phyloP scores from a whole-genome alignment of 139 green algal species.

The Tetraselmis striata region DNA sequence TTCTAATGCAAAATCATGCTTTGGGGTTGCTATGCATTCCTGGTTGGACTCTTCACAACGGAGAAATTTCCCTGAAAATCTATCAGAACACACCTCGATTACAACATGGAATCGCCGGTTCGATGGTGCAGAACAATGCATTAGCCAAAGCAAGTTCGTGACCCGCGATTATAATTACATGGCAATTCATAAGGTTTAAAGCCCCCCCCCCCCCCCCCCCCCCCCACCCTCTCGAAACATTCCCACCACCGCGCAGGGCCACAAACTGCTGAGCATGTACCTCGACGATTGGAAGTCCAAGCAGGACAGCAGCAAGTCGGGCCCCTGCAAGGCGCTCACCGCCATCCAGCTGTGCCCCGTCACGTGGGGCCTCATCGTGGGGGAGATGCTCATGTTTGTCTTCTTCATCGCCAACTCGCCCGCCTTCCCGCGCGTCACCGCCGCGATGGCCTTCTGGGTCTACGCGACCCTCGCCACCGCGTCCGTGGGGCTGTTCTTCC shows the following conservation, averaged over 20 bases:
- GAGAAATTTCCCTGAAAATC: too few relatives aligned
- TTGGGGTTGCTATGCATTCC: too few relatives aligned
- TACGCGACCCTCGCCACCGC: conserved; percentile 32
- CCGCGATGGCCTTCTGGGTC: conserved; percentile 12
- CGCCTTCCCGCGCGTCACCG: conserved; percentile 2
- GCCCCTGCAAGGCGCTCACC: conserved; percentile 27
- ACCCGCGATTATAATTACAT: too few relatives aligned
- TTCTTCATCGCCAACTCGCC: conserved; percentile 10
- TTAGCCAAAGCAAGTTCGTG: too few relatives aligned
- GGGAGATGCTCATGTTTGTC: conserved; percentile 54
- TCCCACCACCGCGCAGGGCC: conserved; percentile 80
- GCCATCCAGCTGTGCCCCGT: conserved; percentile 69
- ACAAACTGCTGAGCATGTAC: conserved; percentile 40
- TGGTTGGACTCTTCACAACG: too few relatives aligned
- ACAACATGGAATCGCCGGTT: too few relatives aligned
- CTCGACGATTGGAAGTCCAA: conserved; percentile 38
- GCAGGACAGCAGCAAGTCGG: conserved; percentile 10
- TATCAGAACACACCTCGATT: too few relatives aligned
- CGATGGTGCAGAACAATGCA: too few relatives aligned
- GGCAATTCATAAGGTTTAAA: too few relatives aligned
- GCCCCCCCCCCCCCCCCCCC: too few relatives aligned
- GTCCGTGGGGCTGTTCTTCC: conserved; percentile 48
- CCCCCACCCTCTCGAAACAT: too few relatives aligned
- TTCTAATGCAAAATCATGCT: too few relatives aligned
- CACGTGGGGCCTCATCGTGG: conserved; percentile 72